Evolutionary conservation across 148 eudicot species (phyloP).

Genomic region (Silene latifolia): DNA sequence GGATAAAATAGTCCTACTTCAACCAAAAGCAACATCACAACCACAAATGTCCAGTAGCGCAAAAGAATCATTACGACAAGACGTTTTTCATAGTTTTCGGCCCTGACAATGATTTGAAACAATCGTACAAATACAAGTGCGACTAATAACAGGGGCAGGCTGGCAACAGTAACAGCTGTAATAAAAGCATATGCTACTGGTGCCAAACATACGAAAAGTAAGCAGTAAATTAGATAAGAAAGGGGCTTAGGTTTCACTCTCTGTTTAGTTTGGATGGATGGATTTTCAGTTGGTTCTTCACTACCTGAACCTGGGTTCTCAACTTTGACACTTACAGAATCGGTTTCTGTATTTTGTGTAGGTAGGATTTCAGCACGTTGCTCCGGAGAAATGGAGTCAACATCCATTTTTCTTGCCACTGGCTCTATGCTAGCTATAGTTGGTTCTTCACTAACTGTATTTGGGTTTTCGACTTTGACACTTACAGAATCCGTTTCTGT

Average conservation of each 20-base stretch:
- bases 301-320: neutral
- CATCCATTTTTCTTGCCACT: too few relatives aligned
- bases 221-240: neutral
- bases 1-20: neutral
- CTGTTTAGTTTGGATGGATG: neutral
- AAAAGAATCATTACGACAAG: too few relatives aligned
- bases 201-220: neutral
- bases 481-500: neutral
- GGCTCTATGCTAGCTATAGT: too few relatives aligned
- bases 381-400: neutral
- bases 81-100: neutral
- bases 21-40: neutral
- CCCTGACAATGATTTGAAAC: slow-evolving; percentile 3
- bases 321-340: neutral
- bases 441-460: neutral
- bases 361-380: too few relatives aligned
- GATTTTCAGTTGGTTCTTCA: neutral
- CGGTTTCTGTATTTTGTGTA: neutral
- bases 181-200: neutral
- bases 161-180: neutral
- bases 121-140: neutral
- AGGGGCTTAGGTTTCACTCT: slow-evolving; percentile 3
- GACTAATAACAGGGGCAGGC: neutral
- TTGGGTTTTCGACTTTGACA: slow-evolving; percentile 7
- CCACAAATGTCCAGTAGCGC: neutral